phyloP scores from a whole-genome alignment of 169 alveolate genomes.

The Theileria parva region DNA sequence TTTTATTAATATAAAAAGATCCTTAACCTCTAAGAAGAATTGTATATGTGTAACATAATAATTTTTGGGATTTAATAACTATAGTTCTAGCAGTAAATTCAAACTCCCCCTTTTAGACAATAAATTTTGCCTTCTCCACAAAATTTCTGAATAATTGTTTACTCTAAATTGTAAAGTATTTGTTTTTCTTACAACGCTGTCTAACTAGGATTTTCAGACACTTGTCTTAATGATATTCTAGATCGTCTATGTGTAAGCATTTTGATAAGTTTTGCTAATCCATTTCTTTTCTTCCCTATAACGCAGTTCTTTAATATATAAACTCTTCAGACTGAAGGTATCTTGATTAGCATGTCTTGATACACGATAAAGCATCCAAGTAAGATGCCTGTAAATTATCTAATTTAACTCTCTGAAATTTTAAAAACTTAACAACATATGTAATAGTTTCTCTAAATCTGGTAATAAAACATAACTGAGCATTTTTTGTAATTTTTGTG shows the following conservation, averaged over 20 bases:
- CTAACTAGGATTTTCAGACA: not conserved
- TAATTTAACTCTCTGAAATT: not conserved
- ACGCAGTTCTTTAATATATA: not conserved
- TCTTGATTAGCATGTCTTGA: not conserved
- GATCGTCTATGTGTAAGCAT: not conserved
- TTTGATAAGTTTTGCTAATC: not conserved
- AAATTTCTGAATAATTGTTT: not conserved
- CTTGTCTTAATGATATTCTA: not conserved
- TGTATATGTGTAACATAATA: conserved; percentile 1
- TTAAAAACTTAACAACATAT: not conserved
- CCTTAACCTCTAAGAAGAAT: not conserved
- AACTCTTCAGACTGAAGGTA: not conserved
- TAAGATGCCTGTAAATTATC: not conserved
- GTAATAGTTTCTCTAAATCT: not conserved
- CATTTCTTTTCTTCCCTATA: not conserved
- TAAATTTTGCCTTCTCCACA: not conserved
- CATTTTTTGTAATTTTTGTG: not conserved
- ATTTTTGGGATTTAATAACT: conserved; percentile 1
- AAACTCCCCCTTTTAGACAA: not conserved
- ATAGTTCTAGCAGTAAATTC: not conserved
- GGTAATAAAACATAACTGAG: not conserved
- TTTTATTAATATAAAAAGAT: not conserved
- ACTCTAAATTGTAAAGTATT: not conserved
- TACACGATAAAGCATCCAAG: not conserved
- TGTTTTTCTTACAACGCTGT: not conserved